Evolutionary conservation across 2,329 filamentous ascomycete genomes (phyloP), one percentile per base, ranked within the genome.

Genomic region (Cladophialophora immunda): DNA sequence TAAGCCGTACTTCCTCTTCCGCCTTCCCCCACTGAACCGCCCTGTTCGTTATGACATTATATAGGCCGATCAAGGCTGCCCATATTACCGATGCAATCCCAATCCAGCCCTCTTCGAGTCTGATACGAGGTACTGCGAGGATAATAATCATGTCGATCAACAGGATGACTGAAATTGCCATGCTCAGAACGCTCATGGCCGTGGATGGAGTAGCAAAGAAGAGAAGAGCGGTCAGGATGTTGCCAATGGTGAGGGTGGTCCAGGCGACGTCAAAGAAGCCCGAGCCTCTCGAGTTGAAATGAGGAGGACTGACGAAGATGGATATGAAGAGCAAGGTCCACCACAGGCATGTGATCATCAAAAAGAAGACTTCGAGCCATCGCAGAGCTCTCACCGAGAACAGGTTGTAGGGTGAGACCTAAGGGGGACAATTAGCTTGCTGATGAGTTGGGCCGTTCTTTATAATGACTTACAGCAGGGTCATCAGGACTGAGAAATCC

Each of bases 1-100:
- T 98, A 22, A 98, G 83, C 29, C 95, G 89, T 77, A 97, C 90
- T 77, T 99, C 95, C 77, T 98, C 95, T 74, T 97, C 93, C 1
- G 84, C 85, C 79, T 98, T 98, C 64, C 94, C 95, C 91, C 93
- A 97, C 74, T 91, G 86, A 8, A 99, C 95, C 4, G 92, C 89
- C 56, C 90, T 86, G 75, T 97, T 94, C 7, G 90, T 92, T 8
- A 90, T 74, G 22, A 97, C 83, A 27, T 91, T 91, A 88, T 93
- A 98, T 2, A 91, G 77, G 38, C 90, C 87, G 76, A 97, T 92
- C 54, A 95, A 71, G 2, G 93, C 83, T 19, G 92, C 92, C 94
- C 92, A 97, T 17, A 92, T 81, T 2, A 94, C 91, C 50, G 92
- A 95, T 9, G 87, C 88, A 63, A 95, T 91, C n/a, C 95, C 95